A percentile compares a stretch with the other conserved stretches of the same genome.
phyloP scores from a whole-genome alignment of 2,329 filamentous ascomycete species.

The Macrophomina phaseolina region DNA sequence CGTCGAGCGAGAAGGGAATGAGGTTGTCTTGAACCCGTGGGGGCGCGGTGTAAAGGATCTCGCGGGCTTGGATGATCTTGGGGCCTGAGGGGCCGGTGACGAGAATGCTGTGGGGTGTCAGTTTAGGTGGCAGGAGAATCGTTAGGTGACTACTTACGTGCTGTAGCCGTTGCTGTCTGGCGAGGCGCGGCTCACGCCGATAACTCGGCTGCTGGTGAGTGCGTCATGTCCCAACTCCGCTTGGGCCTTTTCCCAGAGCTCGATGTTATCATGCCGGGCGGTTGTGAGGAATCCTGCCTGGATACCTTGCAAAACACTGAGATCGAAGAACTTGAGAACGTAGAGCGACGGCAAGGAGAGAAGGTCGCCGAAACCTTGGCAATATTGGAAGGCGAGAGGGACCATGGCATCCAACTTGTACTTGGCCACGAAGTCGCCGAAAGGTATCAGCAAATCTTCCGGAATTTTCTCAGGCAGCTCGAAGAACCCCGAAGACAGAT shows the following conservation, averaged over 20 bases:
- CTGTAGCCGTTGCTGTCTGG: background rate
- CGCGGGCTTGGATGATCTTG: background rate
- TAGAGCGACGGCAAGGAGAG: slow-evolving; percentile 52
- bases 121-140: background rate
- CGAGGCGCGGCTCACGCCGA: background rate
- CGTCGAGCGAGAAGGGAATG: background rate
- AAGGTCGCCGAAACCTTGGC: slow-evolving; percentile 54
- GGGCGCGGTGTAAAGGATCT: background rate
- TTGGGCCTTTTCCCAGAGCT: background rate
- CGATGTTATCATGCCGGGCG: background rate
- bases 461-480: slow-evolving; percentile 50
- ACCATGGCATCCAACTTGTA: slow-evolving; percentile 53
- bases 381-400: slow-evolving; percentile 46
- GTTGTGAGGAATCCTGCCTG: background rate
- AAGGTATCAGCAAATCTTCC: slow-evolving; percentile 54
- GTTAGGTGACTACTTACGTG: background rate
- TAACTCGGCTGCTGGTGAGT: background rate
- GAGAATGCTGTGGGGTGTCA: background rate
- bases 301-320: background rate
- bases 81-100: background rate
- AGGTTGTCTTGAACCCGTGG: background rate
- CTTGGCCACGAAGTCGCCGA: slow-evolving; percentile 56
- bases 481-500: slow-evolving; percentile 49
- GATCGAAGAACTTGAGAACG: slow-evolving; percentile 47
- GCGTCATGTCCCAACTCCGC: background rate